Conservation (phyloP, 2,329 filamentous ascomycete genomes). For the Xylaria multiplex region DNA sequence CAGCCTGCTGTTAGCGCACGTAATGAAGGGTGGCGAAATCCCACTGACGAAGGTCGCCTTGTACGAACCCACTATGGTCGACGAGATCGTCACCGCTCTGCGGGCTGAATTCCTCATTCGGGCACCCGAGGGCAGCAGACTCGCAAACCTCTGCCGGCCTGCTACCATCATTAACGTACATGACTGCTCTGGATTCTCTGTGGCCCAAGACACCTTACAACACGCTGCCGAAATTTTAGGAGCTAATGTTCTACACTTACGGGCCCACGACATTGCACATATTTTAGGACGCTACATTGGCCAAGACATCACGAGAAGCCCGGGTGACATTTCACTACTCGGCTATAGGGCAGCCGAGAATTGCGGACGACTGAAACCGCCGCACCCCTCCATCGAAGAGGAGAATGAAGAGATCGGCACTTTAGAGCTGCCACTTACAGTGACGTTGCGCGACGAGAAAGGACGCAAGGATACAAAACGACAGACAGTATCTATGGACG, state of each 20-base stretch:
- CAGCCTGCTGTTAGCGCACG: slow-evolving; percentile 24
- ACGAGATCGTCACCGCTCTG: slow-evolving; percentile 42
- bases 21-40: slow-evolving; percentile 20
- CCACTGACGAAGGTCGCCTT: slow-evolving; percentile 31
- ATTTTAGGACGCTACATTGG: slow-evolving; percentile 76
- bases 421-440: slow-evolving; percentile 28
- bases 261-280: slow-evolving; percentile 75
- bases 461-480: slow-evolving; percentile 42
- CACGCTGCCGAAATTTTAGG: slow-evolving; percentile 68
- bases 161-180: slow-evolving; percentile 45
- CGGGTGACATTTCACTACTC: slow-evolving; percentile 62
- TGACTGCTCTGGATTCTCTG: slow-evolving; percentile 42
- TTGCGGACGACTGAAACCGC: slow-evolving; percentile 56
- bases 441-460: slow-evolving; percentile 38
- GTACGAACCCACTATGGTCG: slow-evolving; percentile 38
- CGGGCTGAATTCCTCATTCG: slow-evolving; percentile 43
- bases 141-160: slow-evolving; percentile 44
- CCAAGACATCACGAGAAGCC: slow-evolving; percentile 61
- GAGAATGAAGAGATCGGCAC: slow-evolving; percentile 31
- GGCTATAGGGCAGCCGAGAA: slow-evolving; percentile 66
- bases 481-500: slow-evolving; percentile 54
- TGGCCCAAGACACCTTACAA: slow-evolving; percentile 55
- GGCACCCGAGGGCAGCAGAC: slow-evolving; percentile 42
- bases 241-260: slow-evolving; percentile 74
- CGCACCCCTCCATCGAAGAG: slow-evolving; percentile 23